Percentiles rank a stretch among this genome's conserved stretches.
phyloP scores from a whole-genome alignment of 805 yeast species.

The Candida sphagnicola region DNA sequence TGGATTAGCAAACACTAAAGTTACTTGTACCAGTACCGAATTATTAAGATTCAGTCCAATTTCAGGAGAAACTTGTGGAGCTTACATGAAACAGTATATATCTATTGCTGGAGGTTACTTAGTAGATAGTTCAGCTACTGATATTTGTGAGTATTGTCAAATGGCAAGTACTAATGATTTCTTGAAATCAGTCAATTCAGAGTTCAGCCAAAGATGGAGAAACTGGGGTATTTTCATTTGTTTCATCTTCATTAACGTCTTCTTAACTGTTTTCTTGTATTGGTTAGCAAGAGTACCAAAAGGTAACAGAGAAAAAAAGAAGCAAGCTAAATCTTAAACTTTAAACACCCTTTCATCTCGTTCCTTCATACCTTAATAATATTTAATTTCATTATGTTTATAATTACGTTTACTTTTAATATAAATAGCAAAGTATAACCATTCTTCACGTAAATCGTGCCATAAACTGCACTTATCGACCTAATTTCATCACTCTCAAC shows the following conservation, averaged over 20 bases:
- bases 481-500: too few relatives aligned
- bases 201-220: slow-evolving; percentile 59
- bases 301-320: slow-evolving; percentile 39
- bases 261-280: slow-evolving; percentile 36
- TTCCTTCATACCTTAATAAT: too few relatives aligned
- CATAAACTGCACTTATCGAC: too few relatives aligned
- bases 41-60: slow-evolving; percentile 17
- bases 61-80: slow-evolving; percentile 19
- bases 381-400: too few relatives aligned
- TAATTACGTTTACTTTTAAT: too few relatives aligned
- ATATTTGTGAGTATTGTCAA: slow-evolving; percentile 58
- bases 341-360: too few relatives aligned
- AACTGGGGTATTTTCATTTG: slow-evolving; percentile 51
- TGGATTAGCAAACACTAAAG: slow-evolving; percentile 27
- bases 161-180: slow-evolving; percentile 54
- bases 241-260: slow-evolving; percentile 31
- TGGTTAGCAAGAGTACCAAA: slow-evolving; percentile 77
- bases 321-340: slow-evolving; percentile 29
- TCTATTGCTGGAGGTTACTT: slow-evolving; percentile 45
- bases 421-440: too few relatives aligned
- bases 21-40: slow-evolving; percentile 31
- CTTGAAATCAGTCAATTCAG: slow-evolving; percentile 44
- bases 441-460: too few relatives aligned
- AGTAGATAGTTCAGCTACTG: slow-evolving; percentile 40
- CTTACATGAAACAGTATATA: slow-evolving; percentile 27